These are phyloP conservation scores for Coemansia sp. DNA, from an alignment of 192 early-diverging fungal species.

Conservation along the genomic window DNA sequence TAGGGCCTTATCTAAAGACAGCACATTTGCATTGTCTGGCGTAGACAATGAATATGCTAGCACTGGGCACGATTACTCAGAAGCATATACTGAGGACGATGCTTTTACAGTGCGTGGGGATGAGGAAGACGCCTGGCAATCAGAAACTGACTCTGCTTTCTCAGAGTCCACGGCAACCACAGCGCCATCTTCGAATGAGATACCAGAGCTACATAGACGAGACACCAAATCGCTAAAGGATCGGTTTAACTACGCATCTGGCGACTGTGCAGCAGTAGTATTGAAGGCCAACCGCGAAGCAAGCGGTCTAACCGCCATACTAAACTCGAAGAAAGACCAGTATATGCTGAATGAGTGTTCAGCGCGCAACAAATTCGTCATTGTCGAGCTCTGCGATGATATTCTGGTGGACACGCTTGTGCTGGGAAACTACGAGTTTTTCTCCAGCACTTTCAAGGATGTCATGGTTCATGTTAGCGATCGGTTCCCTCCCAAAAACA, in stretches of 20 bases:
- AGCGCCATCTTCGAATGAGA: too few relatives aligned
- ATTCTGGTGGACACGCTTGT: constrained; percentile 88
- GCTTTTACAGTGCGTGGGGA: too few relatives aligned
- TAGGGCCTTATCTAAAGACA: too few relatives aligned
- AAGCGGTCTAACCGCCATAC: constrained; percentile 73
- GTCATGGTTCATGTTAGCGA: constrained; percentile 76
- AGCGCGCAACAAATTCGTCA: constrained; percentile 71
- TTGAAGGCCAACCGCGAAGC: constrained; percentile 83
- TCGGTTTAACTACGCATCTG: constrained; percentile 94
- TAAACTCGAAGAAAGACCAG: constrained; percentile 88
- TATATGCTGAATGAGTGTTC: constrained; percentile 95
- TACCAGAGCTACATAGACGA: constrained; percentile 8
- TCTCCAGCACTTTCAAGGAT: constrained; percentile 90
- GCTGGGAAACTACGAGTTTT: constrained; percentile 96
- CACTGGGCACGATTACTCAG: too few relatives aligned
- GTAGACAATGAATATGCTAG: too few relatives aligned
- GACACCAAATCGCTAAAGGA: constrained; percentile 69
- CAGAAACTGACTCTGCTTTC: too few relatives aligned
- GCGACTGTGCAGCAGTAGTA: constrained; percentile 90
- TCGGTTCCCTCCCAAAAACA: constrained; percentile 71
- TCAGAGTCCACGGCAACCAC: too few relatives aligned
- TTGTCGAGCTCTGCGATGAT: constrained; percentile 93
- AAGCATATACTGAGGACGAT: too few relatives aligned
- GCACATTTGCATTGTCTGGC: too few relatives aligned
- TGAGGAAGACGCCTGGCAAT: too few relatives aligned